phyloP scores from a whole-genome alignment of 1,284 basidiomycete species.

The Mycosarcoma maydis region DNA sequence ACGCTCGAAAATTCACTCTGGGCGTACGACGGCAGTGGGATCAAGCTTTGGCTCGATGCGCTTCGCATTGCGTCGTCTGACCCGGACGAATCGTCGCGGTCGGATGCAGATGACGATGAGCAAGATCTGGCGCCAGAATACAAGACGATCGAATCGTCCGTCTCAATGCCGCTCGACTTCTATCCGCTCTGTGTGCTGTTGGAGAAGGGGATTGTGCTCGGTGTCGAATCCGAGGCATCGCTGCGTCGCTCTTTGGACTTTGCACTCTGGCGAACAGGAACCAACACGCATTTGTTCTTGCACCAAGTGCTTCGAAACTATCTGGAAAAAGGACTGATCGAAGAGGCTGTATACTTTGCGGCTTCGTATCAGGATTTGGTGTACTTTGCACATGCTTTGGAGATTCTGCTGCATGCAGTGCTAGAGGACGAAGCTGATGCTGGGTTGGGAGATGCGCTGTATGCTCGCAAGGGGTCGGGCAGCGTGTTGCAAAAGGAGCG shows the following conservation, averaged over 20 bases:
- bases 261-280: slow-evolving; percentile 88
- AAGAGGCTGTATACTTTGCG: slow-evolving; percentile 81
- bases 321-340: slow-evolving; percentile 69
- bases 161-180: slow-evolving; percentile 88
- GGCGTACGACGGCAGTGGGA: slow-evolving; percentile 90
- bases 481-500: slow-evolving; percentile 39
- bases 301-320: slow-evolving; percentile 90
- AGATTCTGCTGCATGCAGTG: slow-evolving; percentile 91
- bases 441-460: slow-evolving; percentile 31
- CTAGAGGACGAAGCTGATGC: slow-evolving; percentile 84
- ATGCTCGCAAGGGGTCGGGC: slow-evolving; percentile 30
- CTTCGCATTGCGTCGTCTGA: slow-evolving; percentile 75
- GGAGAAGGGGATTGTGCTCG: slow-evolving; percentile 98
- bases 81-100: slow-evolving; percentile 8
- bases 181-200: slow-evolving; percentile 95
- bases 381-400: slow-evolving; percentile 92
- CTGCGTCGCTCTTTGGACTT: slow-evolving; percentile 83
- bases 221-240: slow-evolving; percentile 87
- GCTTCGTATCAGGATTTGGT: slow-evolving; percentile 86
- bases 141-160: slow-evolving; percentile 87
- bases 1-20: slow-evolving; percentile 95
- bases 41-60: slow-evolving; percentile 95
- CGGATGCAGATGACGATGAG: slow-evolving; percentile 55
- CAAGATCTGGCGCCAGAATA: slow-evolving; percentile 59
- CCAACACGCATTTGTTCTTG: slow-evolving; percentile 93